Percentiles rank a stretch among this genome's conserved stretches.
Conservation (phyloP, 2,329 filamentous ascomycete species). For the Hirsutella rhossiliensis region DNA sequence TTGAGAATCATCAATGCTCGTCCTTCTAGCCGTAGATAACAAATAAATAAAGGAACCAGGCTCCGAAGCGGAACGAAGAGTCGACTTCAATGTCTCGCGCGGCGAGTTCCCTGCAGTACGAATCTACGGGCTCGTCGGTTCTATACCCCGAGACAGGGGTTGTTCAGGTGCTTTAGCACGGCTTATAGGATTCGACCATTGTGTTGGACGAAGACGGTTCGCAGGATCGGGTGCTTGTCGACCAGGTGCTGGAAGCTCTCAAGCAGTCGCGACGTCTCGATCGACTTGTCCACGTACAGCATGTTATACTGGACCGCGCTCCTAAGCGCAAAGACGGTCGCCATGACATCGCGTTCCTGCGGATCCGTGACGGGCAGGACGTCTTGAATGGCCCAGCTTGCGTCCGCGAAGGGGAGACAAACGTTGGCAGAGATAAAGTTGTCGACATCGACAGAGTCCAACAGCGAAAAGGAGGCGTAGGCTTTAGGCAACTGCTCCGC, state of each 20-base stretch:
- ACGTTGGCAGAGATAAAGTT: constrained; percentile 7
- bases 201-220: constrained; percentile 13
- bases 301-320: constrained; percentile 16
- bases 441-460: constrained; percentile 7
- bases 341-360: constrained; percentile 10
- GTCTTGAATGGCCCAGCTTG: constrained; percentile 11
- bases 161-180: constrained; percentile 8
- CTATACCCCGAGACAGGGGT: constrained; percentile 6
- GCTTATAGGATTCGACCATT: constrained; percentile 8
- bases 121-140: constrained; percentile 5
- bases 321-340: constrained; percentile 9
- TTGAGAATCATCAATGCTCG: constrained; percentile 11
- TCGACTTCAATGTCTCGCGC: background rate
- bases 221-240: constrained; percentile 10
- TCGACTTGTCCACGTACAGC: constrained; percentile 13
- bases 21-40: background rate
- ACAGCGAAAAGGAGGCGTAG: constrained; percentile 11
- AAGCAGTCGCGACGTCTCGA: constrained; percentile 8
- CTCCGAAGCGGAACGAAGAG: background rate
- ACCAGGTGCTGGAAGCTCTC: constrained; percentile 12
- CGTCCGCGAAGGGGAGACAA: constrained; percentile 7
- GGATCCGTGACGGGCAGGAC: constrained; percentile 11
- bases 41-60: background rate
- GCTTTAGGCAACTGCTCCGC: constrained; percentile 10
- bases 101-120: constrained; percentile 4